Conservation (phyloP, 352 stramenopile genomes). For the Phytophthora tentaculata region DNA sequence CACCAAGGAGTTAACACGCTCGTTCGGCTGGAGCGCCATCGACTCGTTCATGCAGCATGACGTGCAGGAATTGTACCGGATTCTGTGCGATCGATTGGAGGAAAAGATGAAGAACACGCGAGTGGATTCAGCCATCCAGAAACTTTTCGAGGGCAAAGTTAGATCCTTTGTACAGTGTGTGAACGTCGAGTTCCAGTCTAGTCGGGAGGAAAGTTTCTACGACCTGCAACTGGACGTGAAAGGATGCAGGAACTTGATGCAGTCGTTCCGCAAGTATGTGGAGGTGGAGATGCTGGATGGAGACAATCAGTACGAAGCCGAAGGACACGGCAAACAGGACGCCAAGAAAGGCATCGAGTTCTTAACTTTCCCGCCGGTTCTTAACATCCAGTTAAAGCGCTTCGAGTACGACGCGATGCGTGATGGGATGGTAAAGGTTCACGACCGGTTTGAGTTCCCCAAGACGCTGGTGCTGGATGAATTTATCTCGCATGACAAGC, state of each 20-base stretch:
- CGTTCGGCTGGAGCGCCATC: slow-evolving; percentile 92
- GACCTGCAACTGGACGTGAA: slow-evolving; percentile 94
- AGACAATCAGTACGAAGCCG: slow-evolving; percentile 94
- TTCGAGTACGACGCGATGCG: slow-evolving; percentile 90
- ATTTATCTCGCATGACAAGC: slow-evolving; percentile 42
- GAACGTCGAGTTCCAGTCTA: slow-evolving; percentile 90
- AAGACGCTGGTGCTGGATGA: slow-evolving; percentile 79
- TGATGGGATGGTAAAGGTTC: slow-evolving; percentile 90
- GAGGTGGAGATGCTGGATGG: slow-evolving; percentile 93
- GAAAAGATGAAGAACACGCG: slow-evolving; percentile 93
- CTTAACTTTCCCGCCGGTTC: slow-evolving; percentile 83
- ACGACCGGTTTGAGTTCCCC: slow-evolving; percentile 88
- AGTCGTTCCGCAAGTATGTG: slow-evolving; percentile 92
- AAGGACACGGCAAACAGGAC: slow-evolving; percentile 90
- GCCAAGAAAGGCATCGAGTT: slow-evolving; percentile 91
- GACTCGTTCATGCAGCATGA: slow-evolving; percentile 95
- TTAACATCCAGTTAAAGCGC: slow-evolving; percentile 94
- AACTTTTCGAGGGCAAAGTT: slow-evolving; percentile 92
- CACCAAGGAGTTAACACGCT: slow-evolving; percentile 93
- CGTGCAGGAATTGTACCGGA: slow-evolving; percentile 91
- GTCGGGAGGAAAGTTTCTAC: slow-evolving; percentile 92
- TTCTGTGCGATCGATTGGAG: slow-evolving; percentile 92
- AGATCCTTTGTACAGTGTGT: slow-evolving; percentile 92
- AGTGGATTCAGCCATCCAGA: slow-evolving; percentile 81
- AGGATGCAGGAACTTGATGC: slow-evolving; percentile 88